Evolutionary conservation across 2,329 filamentous ascomycete genomes (phyloP).

Genomic region (Neopestalotiopsis rosae): DNA sequence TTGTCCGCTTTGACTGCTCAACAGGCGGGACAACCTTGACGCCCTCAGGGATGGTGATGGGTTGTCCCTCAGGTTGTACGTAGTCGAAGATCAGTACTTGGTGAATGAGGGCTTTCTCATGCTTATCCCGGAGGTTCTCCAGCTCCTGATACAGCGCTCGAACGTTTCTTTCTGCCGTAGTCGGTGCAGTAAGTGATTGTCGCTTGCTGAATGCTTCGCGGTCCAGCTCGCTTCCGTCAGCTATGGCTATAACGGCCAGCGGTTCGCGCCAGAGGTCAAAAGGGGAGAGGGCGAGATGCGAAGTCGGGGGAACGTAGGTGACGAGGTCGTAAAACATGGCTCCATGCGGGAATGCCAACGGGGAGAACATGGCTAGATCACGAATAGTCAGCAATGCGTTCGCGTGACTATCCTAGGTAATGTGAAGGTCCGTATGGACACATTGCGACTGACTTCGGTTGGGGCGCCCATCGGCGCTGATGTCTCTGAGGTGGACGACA

Average conservation of each 20-base stretch:
- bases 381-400: slow-evolving; percentile 23
- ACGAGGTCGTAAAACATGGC: slow-evolving; percentile 88
- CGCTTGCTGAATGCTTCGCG: slow-evolving; percentile 59
- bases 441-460: slow-evolving; percentile 73
- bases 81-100: slow-evolving; percentile 84
- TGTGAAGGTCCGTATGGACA: neutral
- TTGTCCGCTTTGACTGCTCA: slow-evolving; percentile 74
- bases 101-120: slow-evolving; percentile 78
- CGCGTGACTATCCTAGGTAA: neutral
- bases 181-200: slow-evolving; percentile 56
- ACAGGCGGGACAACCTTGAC: slow-evolving; percentile 73
- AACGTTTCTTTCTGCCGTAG: slow-evolving; percentile 61
- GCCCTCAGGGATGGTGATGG: slow-evolving; percentile 67
- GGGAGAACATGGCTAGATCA: slow-evolving; percentile 85
- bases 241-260: slow-evolving; percentile 81
- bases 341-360: slow-evolving; percentile 83
- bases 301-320: slow-evolving; percentile 78
- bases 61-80: slow-evolving; percentile 49
- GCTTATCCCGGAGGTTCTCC: slow-evolving; percentile 72
- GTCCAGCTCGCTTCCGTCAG: slow-evolving; percentile 76
- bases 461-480: slow-evolving; percentile 82
- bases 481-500: slow-evolving; percentile 83
- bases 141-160: slow-evolving; percentile 69
- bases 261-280: slow-evolving; percentile 92
- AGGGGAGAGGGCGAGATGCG: slow-evolving; percentile 79